These are phyloP conservation scores for Colletotrichum chlorophyti DNA, from an alignment of 2,329 filamentous ascomycete species.

Conservation along the genomic window DNA sequence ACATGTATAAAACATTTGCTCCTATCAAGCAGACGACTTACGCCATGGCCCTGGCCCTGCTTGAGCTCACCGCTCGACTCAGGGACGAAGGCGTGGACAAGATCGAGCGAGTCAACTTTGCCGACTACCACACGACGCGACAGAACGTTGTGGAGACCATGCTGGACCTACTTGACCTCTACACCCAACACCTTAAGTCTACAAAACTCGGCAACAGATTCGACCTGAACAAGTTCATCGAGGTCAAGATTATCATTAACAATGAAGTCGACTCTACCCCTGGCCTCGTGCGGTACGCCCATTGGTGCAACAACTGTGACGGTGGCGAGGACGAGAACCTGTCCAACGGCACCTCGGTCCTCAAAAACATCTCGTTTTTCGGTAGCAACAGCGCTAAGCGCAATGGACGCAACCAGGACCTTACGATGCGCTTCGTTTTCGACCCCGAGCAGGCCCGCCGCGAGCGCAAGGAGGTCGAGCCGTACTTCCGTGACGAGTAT, in stretches of 20 bases:
- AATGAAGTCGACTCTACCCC: constrained; percentile 72
- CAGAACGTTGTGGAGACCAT: constrained; percentile 75
- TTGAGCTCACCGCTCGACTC: constrained; percentile 81
- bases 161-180: constrained; percentile 89
- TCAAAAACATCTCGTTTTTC: constrained; percentile 45
- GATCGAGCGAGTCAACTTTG: constrained; percentile 55
- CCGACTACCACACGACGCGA: constrained; percentile 54
- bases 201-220: constrained; percentile 78
- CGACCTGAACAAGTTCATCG: constrained; percentile 80
- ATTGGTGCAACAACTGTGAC: constrained; percentile 62
- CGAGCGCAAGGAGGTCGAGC: constrained; percentile 72
- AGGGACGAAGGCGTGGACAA: constrained; percentile 60
- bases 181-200: constrained; percentile 79
- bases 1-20: constrained; percentile 92
- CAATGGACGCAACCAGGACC: constrained; percentile 61
- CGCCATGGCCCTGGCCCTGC: constrained; percentile 82
- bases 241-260: constrained; percentile 86
- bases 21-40: constrained; percentile 88
- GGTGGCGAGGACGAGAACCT: constrained; percentile 43
- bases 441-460: constrained; percentile 76
- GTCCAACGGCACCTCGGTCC: constrained; percentile 46
- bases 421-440: constrained; percentile 89
- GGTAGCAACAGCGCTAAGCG: constrained; percentile 47
- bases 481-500: constrained; percentile 76
- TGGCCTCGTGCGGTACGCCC: constrained; percentile 68